Conservation (phyloP, 202 grass and related monocot genomes). For the Zizania palustris region DNA sequence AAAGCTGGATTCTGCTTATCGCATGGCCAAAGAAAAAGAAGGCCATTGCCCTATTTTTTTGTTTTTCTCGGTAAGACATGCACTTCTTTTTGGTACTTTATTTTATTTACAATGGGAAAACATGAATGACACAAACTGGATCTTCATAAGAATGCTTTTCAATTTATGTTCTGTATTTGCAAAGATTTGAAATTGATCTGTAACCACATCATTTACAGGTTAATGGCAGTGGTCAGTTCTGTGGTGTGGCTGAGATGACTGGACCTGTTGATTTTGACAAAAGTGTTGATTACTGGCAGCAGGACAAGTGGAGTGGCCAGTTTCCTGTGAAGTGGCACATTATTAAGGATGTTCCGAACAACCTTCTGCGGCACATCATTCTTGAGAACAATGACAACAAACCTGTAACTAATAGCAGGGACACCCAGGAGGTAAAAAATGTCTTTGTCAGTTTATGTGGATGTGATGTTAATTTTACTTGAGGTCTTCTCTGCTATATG, state of each 20-base stretch:
- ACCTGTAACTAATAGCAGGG: conserved; percentile 70
- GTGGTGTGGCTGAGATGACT: conserved; percentile 80
- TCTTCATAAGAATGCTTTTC: not conserved
- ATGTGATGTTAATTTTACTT: not conserved
- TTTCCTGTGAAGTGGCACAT: conserved; percentile 86
- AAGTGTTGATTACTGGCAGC: conserved; percentile 77
- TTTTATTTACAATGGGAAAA: not conserved
- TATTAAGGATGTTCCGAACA: conserved; percentile 69
- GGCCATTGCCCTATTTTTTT: conserved; percentile 63
- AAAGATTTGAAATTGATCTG: conserved; percentile 9
- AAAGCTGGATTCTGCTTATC: conserved; percentile 69
- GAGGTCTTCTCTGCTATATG: not conserved
- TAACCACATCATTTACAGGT: conserved; percentile 54
- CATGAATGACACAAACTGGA: not conserved
- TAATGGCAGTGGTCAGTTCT: conserved; percentile 74
- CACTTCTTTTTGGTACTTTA: conserved; percentile 13
- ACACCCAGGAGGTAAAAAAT: conserved; percentile 66
- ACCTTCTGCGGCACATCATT: conserved; percentile 58
- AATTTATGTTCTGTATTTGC: conserved; percentile 14
- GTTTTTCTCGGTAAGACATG: conserved; percentile 70
- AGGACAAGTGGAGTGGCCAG: conserved; percentile 74
- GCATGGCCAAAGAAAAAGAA: conserved; percentile 55
- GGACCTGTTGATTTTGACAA: conserved; percentile 70
- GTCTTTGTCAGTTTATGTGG: not conserved
- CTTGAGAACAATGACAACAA: conserved; percentile 72